Conservation (phyloP, 257 asterid genomes). For the Rauvolfia tetraphylla region DNA sequence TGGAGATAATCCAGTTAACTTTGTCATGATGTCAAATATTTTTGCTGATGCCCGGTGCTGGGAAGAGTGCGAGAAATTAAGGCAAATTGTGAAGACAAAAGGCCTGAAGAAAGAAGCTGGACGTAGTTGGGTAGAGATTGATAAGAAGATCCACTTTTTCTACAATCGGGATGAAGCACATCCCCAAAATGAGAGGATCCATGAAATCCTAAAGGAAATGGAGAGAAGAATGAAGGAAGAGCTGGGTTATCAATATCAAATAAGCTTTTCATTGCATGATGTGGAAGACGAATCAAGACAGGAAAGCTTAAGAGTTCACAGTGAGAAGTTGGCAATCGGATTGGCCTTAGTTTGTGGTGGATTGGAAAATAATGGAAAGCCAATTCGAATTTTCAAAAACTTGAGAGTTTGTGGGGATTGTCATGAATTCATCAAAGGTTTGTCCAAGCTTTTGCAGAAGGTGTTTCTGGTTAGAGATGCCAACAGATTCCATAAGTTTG, state of each 20-base stretch:
- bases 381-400: constrained; percentile 42
- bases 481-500: constrained; percentile 47
- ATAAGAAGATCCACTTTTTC: constrained; percentile 45
- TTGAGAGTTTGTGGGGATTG: constrained; percentile 57
- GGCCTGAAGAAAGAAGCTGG: constrained; percentile 58
- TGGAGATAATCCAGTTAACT: constrained; percentile 48
- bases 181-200: constrained; percentile 31
- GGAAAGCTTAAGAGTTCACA: constrained; percentile 48
- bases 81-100: constrained; percentile 37
- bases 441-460: constrained; percentile 38
- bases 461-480: constrained; percentile 46
- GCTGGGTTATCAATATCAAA: constrained; percentile 35
- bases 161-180: constrained; percentile 42
- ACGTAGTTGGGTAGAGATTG: constrained; percentile 53
- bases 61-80: constrained; percentile 50
- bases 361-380: constrained; percentile 24
- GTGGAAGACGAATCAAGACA: constrained; percentile 46
- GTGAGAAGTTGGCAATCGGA: constrained; percentile 52
- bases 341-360: constrained; percentile 36
- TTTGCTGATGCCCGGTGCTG: constrained; percentile 45
- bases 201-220: constrained; percentile 35
- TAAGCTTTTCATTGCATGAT: constrained; percentile 45
- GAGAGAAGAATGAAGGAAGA: constrained; percentile 39
- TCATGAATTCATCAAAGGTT: constrained; percentile 47
- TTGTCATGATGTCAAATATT: constrained; percentile 52